Base-by-base conservation (phyloP, 23 red algal species). In the Gracilaria domingensis region DNA sequence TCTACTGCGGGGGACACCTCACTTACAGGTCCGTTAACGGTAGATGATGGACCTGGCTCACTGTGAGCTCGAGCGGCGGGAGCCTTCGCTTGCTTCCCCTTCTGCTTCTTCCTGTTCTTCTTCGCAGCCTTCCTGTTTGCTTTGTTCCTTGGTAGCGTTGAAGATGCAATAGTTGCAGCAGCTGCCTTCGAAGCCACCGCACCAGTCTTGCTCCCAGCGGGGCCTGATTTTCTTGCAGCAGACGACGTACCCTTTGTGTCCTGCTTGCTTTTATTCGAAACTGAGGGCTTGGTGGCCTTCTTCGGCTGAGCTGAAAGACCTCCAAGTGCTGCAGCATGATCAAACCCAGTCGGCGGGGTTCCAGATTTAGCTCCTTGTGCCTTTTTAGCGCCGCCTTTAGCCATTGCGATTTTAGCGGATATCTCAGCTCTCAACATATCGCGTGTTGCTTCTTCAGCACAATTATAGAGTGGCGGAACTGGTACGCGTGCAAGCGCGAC, bases 101-200 rank as follows among this genome's bases (percentile, higher is more conserved):
- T 82, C 81, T 92, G 54, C 64, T 84, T 84, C 64, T 77, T 92
- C 47, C 48, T 83, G 54, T 54, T 76, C 37, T 76, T 74, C 45
- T 92, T 83, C 0, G 74, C 77, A 33, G 89, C 89, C 33, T 92
- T 92, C 0, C 87, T 30, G 29, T 90, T 90, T 47, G 87, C 87
- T 66, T 83, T 60, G 80, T 84, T 83, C 49, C 78, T 71, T 53
- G 89, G 79, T 4, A 84, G 28, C 26, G 64, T 2, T 60, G 67
- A 77, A 51, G 86, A 39, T 20, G 61, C 57, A 23, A 75, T 49
- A 80, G 86, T 57, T 55, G 44, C 58, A 66, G 80, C 53, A 38
- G 87, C 76, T 21, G 65, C 51, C 8, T 77, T 60, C 49, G 17
- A 18, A 37, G 64, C 78, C 5, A 34, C 45, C 25, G 73, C 8